Base-by-base conservation (phyloP, 140 eudicot genomes). In the Senecio squalidus region DNA sequence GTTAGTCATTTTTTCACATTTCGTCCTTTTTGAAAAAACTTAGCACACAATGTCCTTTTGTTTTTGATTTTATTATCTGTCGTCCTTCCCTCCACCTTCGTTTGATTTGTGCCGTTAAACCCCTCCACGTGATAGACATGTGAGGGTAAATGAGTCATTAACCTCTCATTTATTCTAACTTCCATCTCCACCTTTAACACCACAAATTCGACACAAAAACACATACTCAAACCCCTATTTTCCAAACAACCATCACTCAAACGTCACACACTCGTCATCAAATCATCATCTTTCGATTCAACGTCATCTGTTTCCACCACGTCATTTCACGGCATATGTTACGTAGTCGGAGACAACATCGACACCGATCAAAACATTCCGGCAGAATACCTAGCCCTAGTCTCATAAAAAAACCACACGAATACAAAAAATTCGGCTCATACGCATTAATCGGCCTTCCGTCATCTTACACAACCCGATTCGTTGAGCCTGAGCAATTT, bases 311-410 rank as follows among this genome's bases (percentile, higher is more conserved):
- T 55, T 34, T 4, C 80, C 25, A 24, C 83, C 56, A 67, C 86
- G 15, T 50, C 93, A 6, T 87, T 91, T 54, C 98, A 91, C 79
- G 96, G 98, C 66, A 72, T 76, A 33, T 91, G 96, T 76, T 91
- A 74, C 62, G 96, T 91, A 62, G 82, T 91, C 69, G 83, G 96
- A 2, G 95, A 91, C 68, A 84, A 87, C 56, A 92, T 92, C 82
- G 98, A 92, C 74, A 92, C 98, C 33, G 98, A 92, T 53, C 96
- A 92, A 69, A 92, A 87, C 76, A 92, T 87, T 55, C 98, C 95
- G 13, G 96, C 98, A 3, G 98, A 91, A 29, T 91, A 91, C 86
- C 81, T 86, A 26, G 87, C 96, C 46, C 69, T 91, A 26, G 92
- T 91, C 39, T 96, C 96, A 5, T 86, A 96, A 14, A 86, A 14